Evolutionary conservation across 2,329 filamentous ascomycete genomes (phyloP).

Genomic region (Ophiostoma sp.): DNA sequence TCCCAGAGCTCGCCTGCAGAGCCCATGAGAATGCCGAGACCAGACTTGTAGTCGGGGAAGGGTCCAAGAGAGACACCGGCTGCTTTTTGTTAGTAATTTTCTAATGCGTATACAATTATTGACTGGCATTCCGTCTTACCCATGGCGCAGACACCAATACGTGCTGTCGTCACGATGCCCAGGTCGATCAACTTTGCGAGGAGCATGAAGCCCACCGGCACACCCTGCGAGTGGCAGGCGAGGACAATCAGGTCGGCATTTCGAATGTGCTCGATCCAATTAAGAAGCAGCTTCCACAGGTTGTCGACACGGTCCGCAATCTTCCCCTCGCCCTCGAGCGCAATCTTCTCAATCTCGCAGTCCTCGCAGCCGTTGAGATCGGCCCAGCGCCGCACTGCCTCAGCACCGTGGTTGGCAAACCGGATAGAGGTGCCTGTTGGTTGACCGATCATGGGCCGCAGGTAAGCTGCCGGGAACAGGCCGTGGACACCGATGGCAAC

Average conservation of each 20-base stretch:
- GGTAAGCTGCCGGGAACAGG: constrained; percentile 81
- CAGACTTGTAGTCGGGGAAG: constrained; percentile 86
- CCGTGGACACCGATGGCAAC: constrained; percentile 94
- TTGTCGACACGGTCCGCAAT: constrained; percentile 87
- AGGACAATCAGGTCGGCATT: constrained; percentile 85
- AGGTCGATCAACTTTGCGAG: constrained; percentile 90
- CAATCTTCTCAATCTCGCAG: constrained; percentile 87
- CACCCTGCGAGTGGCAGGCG: constrained; percentile 94
- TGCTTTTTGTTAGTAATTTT: constrained; percentile 32
- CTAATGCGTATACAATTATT: too few species aligned
- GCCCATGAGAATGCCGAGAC: constrained; percentile 81
- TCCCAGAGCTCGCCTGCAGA: constrained; percentile 95
- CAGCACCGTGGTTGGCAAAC: constrained; percentile 84
- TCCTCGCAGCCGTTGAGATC: constrained; percentile 70
- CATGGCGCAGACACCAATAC: constrained; percentile 83
- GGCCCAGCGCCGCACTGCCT: constrained; percentile 81
- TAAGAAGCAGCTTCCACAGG: constrained; percentile 89
- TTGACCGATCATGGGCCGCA: constrained; percentile 90
- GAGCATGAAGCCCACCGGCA: constrained; percentile 89
- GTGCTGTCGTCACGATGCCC: constrained; percentile 73
- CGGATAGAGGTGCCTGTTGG: constrained; percentile 93
- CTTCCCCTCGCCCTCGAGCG: constrained; percentile 90
- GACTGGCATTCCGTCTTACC: too few species aligned
- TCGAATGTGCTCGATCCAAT: constrained; percentile 90
- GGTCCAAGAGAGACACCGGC: constrained; percentile 92